phyloP scores from a whole-genome alignment of 768 basidiomycete genomes.

The Mycena albidolilacea region DNA sequence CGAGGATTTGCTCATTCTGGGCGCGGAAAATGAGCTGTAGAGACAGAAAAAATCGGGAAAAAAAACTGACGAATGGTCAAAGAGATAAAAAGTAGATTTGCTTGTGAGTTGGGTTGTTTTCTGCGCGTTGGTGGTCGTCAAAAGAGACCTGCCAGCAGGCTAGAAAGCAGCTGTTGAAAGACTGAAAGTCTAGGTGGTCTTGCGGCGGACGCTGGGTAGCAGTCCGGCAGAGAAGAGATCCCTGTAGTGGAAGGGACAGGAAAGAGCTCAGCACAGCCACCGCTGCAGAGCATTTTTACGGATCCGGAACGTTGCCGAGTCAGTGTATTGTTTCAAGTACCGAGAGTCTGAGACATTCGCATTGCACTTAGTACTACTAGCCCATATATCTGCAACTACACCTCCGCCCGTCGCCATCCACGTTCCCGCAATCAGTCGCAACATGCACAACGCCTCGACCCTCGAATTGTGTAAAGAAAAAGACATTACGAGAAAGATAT shows the following conservation, averaged over 20 bases:
- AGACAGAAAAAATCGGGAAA: constrained; percentile 25
- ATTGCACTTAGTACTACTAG: no score
- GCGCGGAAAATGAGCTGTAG: constrained; percentile 35
- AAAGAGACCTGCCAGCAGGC: constrained; percentile 95
- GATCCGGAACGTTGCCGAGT: no score
- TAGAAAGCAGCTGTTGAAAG: constrained; percentile 72
- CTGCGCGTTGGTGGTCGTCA: constrained; percentile 83
- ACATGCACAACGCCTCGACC: neutral
- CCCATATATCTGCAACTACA: no score
- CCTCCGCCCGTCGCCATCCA: no score
- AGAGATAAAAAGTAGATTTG: constrained; percentile 58
- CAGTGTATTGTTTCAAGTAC: no score
- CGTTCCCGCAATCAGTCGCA: no score
- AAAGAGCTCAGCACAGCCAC: neutral
- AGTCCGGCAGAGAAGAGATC: constrained; percentile 44
- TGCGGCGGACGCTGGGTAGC: constrained; percentile 56
- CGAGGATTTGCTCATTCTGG: constrained; percentile 95
- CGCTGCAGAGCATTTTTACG: neutral
- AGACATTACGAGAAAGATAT: constrained; percentile 21
- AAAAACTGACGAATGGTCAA: constrained; percentile 61
- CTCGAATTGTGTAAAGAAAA: constrained; percentile 8
- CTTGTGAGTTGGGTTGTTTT: constrained; percentile 61
- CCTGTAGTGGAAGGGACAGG: constrained; percentile 31
- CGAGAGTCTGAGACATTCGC: no score
- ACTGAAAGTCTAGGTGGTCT: constrained; percentile 57